Evolutionary conservation across 2,329 filamentous ascomycete species (phyloP).

Genomic region (Sarocladium oryzae): DNA sequence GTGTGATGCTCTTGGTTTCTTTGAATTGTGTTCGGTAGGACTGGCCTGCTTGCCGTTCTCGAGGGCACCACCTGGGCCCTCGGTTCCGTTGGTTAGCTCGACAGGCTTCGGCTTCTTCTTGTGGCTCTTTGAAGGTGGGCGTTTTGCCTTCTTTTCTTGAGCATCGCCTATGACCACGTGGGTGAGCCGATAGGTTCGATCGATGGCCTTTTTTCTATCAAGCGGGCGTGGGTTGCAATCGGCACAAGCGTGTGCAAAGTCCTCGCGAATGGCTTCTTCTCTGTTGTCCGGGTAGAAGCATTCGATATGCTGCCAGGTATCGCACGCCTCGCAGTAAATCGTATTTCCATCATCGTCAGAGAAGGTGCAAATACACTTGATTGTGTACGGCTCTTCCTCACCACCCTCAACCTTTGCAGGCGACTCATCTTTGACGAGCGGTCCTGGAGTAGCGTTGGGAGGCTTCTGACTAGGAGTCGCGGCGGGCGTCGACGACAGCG

Average conservation of each 20-base stretch:
- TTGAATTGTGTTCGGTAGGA: conserved; percentile 48
- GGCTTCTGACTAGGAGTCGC: conserved; percentile 49
- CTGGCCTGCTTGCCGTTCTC: conserved; percentile 45
- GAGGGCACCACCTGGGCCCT: conserved; percentile 56
- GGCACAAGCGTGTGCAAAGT: conserved; percentile 77
- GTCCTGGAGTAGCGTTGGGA: conserved; percentile 26
- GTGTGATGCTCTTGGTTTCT: conserved; percentile 78
- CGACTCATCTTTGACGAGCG: conserved; percentile 33
- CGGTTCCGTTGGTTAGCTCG: conserved; percentile 66
- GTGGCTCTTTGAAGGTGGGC: conserved; percentile 70
- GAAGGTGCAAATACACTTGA: conserved; percentile 96
- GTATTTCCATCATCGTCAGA: conserved; percentile 95
- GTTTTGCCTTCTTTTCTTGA: conserved; percentile 64
- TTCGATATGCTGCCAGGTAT: conserved; percentile 97
- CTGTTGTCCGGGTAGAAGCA: conserved; percentile 82
- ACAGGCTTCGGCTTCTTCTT: conserved; percentile 81
- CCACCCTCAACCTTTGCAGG: conserved; percentile 42
- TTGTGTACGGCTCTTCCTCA: conserved; percentile 81
- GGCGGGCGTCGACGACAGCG: conserved; percentile 48
- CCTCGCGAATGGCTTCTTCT: conserved; percentile 62
- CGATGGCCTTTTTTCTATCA: conserved; percentile 67
- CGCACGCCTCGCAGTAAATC: conserved; percentile 91
- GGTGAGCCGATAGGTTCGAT: conserved; percentile 58
- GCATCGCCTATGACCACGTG: conserved; percentile 35
- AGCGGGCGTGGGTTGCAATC: conserved; percentile 77